Conservation (phyloP, 768 basidiomycete species). For the Suillus luteus region DNA sequence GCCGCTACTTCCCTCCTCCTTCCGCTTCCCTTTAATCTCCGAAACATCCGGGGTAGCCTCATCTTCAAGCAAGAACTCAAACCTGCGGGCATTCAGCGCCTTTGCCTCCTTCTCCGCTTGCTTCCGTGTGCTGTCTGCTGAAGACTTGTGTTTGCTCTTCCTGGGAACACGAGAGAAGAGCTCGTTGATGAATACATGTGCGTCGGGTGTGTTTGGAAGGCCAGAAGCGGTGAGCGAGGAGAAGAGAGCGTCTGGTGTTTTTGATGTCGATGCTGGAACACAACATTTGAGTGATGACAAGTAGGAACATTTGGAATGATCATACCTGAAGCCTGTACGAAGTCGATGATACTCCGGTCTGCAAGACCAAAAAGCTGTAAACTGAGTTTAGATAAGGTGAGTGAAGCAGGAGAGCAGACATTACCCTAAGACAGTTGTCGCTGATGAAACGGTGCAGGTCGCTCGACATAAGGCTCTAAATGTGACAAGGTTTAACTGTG, state of each 20-base stretch:
- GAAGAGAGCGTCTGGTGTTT: constrained; percentile 79
- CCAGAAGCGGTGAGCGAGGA: constrained; percentile 73
- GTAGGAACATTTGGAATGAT: not conserved
- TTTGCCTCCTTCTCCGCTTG: constrained; percentile 79
- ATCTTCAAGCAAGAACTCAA: constrained; percentile 83
- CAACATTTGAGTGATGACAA: constrained; percentile 7
- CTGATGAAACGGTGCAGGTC: constrained; percentile 73
- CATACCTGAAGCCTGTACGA: constrained; percentile 82
- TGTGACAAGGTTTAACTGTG: not conserved
- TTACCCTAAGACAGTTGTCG: constrained; percentile 72
- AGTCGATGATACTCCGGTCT: constrained; percentile 83
- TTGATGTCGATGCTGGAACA: constrained; percentile 74
- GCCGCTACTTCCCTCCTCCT: constrained; percentile 38
- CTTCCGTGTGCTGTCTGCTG: constrained; percentile 48
- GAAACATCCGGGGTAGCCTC: constrained; percentile 49
- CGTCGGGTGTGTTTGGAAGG: constrained; percentile 77
- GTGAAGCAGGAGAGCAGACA: constrained; percentile 22
- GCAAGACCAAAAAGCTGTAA: constrained; percentile 79
- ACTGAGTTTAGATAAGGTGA: constrained; percentile 2
- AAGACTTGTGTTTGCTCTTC: constrained; percentile 61
- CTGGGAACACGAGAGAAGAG: constrained; percentile 79
- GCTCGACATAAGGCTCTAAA: constrained; percentile 49
- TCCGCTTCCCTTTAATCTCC: constrained; percentile 34
- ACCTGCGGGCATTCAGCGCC: constrained; percentile 68
- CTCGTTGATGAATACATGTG: constrained; percentile 77